These are phyloP conservation scores for Platismatia glauca DNA, from an alignment of 495 filamentous ascomycete species.

Conservation along the genomic window DNA sequence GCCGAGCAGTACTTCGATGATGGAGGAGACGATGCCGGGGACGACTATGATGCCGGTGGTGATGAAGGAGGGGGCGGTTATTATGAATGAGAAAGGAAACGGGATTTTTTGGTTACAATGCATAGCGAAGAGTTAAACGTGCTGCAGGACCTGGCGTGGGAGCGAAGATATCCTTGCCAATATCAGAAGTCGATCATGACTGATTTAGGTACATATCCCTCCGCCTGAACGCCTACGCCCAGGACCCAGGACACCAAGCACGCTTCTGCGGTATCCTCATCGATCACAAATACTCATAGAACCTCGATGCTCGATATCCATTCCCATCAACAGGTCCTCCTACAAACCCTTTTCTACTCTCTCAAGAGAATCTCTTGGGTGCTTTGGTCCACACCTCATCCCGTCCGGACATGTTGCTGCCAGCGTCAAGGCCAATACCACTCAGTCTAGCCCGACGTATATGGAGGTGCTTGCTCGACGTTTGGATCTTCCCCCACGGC, in stretches of 20 bases:
- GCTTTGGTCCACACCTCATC: background rate
- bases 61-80: slow-evolving; percentile 39
- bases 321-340: background rate
- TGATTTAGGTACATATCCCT: background rate
- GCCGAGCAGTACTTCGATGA: slow-evolving; percentile 59
- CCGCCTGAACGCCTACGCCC: background rate
- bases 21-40: slow-evolving; percentile 49
- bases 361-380: background rate
- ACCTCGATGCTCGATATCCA: background rate
- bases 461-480: background rate
- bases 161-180: slow-evolving; percentile 5
- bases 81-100: slow-evolving; percentile 19
- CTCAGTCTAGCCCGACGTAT: background rate
- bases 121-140: background rate
- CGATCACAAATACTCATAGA: background rate
- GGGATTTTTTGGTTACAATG: background rate
- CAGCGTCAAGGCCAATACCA: background rate
- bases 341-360: background rate
- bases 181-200: background rate
- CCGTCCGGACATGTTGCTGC: background rate
- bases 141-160: background rate
- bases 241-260: background rate
- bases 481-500: background rate
- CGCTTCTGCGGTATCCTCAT: background rate
- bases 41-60: slow-evolving; percentile 41